Conservation (phyloP, 1,139 yeast species). For the Yamadazyma blattariae region DNA sequence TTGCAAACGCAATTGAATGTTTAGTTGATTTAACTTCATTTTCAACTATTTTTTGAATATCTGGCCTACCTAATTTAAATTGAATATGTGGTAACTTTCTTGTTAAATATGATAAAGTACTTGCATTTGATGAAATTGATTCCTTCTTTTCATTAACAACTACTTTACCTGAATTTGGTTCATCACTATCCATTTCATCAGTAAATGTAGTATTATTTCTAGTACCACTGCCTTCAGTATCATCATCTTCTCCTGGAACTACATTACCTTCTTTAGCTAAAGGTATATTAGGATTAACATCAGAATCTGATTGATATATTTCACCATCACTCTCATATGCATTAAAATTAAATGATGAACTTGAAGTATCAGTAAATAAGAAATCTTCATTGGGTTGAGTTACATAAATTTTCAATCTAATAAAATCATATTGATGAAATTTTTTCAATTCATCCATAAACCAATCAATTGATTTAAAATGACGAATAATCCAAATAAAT, state of each 20-base stretch:
- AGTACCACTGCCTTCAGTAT: constrained; percentile 15
- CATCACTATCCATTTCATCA: not conserved
- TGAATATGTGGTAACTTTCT: constrained; percentile 18
- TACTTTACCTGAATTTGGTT: not conserved
- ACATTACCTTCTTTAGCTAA: not conserved
- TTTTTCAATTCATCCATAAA: constrained; percentile 42
- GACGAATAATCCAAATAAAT: constrained; percentile 46
- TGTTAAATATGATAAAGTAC: constrained; percentile 12
- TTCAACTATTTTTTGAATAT: constrained; percentile 20
- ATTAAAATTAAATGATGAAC: not conserved
- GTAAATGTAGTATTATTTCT: constrained; percentile 6
- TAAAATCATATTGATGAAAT: constrained; percentile 21
- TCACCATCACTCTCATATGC: not conserved
- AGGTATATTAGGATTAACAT: not conserved
- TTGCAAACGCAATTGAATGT: constrained; percentile 29
- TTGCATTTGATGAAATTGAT: constrained; percentile 1
- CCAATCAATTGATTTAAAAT: constrained; percentile 39
- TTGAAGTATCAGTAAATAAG: not conserved
- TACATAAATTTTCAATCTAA: constrained; percentile 19
- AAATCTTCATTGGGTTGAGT: constrained; percentile 16
- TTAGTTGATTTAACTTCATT: constrained; percentile 20
- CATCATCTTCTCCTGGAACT: constrained; percentile 3
- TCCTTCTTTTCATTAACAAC: not conserved
- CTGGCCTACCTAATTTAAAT: constrained; percentile 30
- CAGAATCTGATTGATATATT: not conserved